Percentiles rank a stretch among this genome's conserved stretches.
Evolutionary conservation across 2,329 filamentous ascomycete genomes (phyloP).

Genomic region (Cordyceps tenuipes): DNA sequence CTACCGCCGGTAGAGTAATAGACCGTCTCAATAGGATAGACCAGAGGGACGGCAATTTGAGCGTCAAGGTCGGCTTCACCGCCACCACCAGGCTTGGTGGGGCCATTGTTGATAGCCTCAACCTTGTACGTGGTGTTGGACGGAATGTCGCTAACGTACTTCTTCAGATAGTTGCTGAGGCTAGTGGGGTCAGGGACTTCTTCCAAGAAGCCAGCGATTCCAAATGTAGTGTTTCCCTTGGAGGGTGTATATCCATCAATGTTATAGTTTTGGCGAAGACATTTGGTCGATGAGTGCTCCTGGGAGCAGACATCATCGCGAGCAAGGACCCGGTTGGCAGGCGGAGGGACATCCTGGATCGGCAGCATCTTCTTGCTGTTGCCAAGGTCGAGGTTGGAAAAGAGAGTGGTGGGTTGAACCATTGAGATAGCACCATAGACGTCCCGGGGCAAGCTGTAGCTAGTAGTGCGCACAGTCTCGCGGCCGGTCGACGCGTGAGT

Average conservation of each 20-base stretch:
- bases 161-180: slow-evolving; percentile 6
- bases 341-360: neutral
- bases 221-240: neutral
- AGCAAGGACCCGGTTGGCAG: neutral
- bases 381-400: slow-evolving; percentile 6
- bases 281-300: slow-evolving; percentile 1
- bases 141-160: slow-evolving; percentile 5
- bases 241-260: slow-evolving; percentile 1
- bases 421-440: slow-evolving; percentile 9
- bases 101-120: slow-evolving; percentile 3
- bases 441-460: slow-evolving; percentile 8
- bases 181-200: neutral
- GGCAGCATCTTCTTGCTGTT: neutral
- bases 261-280: slow-evolving; percentile 11
- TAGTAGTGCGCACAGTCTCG: slow-evolving; percentile 9
- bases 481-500: slow-evolving; percentile 2
- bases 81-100: neutral
- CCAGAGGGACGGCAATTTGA: slow-evolving; percentile 9
- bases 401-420: slow-evolving; percentile 13
- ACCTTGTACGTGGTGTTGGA: neutral
- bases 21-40: slow-evolving; percentile 6
- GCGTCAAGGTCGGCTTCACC: slow-evolving; percentile 11
- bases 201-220: slow-evolving; percentile 7
- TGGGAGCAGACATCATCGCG: neutral
- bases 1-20: slow-evolving; percentile 9